phyloP scores from a whole-genome alignment of 2,329 filamentous ascomycete genomes.

The Neonectria sp. region DNA sequence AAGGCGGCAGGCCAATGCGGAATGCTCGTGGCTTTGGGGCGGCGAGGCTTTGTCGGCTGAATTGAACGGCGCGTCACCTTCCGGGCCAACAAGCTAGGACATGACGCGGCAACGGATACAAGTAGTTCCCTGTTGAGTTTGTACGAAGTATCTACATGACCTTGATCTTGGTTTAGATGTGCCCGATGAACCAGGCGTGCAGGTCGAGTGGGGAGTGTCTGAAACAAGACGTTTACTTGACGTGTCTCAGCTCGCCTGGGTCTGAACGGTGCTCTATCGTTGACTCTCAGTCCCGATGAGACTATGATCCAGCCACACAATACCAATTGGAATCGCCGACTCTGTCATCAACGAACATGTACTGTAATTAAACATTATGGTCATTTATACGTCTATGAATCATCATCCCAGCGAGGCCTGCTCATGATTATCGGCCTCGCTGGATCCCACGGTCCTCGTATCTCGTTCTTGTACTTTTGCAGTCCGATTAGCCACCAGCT shows the following conservation, averaged over 20 bases:
- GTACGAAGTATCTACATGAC: background rate
- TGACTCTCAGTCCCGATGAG: background rate
- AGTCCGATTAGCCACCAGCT: constrained; percentile 98
- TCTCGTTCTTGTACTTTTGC: constrained; percentile 99
- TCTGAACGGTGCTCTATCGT: background rate
- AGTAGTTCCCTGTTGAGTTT: background rate
- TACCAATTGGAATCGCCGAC: background rate
- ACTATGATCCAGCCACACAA: too few relatives aligned
- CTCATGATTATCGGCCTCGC: constrained; percentile 89
- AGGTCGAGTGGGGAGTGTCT: background rate
- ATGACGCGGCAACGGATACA: constrained; percentile 2
- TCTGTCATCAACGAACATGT: constrained; percentile 1
- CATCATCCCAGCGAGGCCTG: constrained; percentile 67
- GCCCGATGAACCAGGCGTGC: background rate
- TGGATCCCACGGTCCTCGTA: constrained; percentile 97
- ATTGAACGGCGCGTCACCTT: background rate
- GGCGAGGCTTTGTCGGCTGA: background rate
- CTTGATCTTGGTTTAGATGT: background rate
- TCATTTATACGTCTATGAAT: constrained; percentile 40
- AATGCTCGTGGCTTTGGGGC: background rate
- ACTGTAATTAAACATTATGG: constrained; percentile 28
- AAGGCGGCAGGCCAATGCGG: background rate
- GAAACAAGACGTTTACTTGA: background rate
- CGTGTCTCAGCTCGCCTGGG: background rate
- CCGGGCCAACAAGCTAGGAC: background rate